Conservation (phyloP, 2,329 filamentous ascomycete species). For the Aspergillus fumigatus region DNA sequence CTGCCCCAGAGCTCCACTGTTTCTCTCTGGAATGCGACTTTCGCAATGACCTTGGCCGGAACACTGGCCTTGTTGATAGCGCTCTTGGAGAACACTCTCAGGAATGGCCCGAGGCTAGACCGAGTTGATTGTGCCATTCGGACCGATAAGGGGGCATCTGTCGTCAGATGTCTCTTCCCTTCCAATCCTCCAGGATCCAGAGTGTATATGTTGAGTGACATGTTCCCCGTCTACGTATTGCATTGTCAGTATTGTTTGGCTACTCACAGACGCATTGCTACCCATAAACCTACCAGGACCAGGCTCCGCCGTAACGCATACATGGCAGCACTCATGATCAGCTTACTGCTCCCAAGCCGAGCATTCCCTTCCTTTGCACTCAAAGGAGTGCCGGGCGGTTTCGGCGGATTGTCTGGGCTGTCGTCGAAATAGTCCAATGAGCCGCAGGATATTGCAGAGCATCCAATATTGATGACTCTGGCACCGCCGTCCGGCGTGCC, state of each 20-base stretch:
- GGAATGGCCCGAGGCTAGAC: conserved; percentile 28
- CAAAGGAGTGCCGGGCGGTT: conserved; percentile 21
- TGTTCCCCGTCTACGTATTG: conserved; percentile 25
- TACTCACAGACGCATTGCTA: background rate
- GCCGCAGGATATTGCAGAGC: conserved; percentile 28
- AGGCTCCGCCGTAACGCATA: conserved; percentile 36
- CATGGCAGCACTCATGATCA: conserved; percentile 31
- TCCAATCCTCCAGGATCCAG: conserved; percentile 31
- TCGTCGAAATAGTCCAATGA: conserved; percentile 31
- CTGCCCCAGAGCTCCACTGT: conserved; percentile 25
- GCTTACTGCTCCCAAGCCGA: conserved; percentile 34
- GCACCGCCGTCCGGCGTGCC: conserved; percentile 27
- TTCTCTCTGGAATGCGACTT: conserved; percentile 30
- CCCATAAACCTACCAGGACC: conserved; percentile 24
- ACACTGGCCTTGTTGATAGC: conserved; percentile 32
- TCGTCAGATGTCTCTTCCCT: conserved; percentile 22
- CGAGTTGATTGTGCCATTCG: conserved; percentile 29
- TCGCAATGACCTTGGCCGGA: conserved; percentile 32
- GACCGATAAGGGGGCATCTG: conserved; percentile 24
- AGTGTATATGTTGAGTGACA: conserved; percentile 34
- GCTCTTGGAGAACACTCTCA: conserved; percentile 32
- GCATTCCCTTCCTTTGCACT: conserved; percentile 26
- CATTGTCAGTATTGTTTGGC: background rate
- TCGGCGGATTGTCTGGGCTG: conserved; percentile 14
- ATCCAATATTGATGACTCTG: conserved; percentile 34